Conservation (phyloP, 192 early-diverging fungal genomes). For the Coemansia sp. region DNA sequence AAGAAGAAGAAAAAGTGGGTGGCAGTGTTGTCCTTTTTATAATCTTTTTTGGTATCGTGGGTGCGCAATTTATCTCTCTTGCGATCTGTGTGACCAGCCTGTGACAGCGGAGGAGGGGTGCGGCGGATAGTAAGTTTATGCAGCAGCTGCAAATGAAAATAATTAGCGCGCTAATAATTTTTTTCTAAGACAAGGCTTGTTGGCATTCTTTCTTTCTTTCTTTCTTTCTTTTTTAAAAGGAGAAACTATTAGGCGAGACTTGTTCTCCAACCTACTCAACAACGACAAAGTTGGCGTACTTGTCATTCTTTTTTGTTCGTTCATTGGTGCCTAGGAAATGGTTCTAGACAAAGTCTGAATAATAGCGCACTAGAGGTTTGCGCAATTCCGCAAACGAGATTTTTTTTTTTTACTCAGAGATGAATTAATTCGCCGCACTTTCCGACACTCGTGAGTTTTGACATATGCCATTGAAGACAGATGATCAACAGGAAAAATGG, state of each 20-base stretch:
- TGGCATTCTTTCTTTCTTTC: too few species aligned
- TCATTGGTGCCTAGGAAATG: background rate
- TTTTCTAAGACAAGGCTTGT: background rate
- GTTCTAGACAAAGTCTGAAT: background rate
- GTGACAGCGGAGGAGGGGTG: slow-evolving; percentile 23
- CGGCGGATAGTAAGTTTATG: background rate
- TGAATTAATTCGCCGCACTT: slow-evolving; percentile 9
- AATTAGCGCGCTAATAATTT: slow-evolving; percentile 1
- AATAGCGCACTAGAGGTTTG: background rate
- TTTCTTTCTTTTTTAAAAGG: too few species aligned
- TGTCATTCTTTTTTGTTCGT: background rate
- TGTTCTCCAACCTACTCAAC: too few species aligned
- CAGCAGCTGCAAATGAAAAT: slow-evolving; percentile 3
- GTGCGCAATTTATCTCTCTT: background rate
- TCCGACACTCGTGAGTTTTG: background rate
- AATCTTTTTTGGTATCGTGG: background rate
- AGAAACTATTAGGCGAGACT: too few species aligned
- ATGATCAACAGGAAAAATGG: background rate
- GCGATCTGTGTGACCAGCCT: background rate
- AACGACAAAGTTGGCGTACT: background rate
- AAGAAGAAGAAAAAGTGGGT: background rate
- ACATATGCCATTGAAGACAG: background rate
- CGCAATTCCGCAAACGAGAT: slow-evolving; percentile 2
- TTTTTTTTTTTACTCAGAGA: slow-evolving; percentile 12
- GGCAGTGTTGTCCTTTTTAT: slow-evolving; percentile 12